Conservation (phyloP, 345 rosid species). For the Boechera divaricarpa region DNA sequence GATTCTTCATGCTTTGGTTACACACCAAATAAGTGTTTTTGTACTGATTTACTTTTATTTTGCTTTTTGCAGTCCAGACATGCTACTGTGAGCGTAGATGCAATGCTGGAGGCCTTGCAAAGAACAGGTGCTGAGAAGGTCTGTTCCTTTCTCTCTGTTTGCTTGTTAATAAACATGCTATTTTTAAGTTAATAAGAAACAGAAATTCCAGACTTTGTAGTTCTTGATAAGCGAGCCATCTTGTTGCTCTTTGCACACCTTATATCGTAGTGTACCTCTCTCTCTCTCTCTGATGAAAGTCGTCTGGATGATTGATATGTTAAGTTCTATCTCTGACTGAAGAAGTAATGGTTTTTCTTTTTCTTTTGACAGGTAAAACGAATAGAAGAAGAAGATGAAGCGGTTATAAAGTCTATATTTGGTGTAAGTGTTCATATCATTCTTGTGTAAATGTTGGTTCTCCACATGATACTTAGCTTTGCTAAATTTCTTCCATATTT, state of each 20-base stretch:
- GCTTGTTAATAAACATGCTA: constrained; percentile 3
- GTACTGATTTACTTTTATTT: constrained; percentile 15
- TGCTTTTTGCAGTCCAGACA: constrained; percentile 74
- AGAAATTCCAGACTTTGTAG: background rate
- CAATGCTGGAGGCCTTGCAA: constrained; percentile 93
- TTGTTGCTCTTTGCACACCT: background rate
- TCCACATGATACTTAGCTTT: constrained; percentile 4
- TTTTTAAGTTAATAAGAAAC: constrained; percentile 2
- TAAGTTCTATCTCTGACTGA: background rate
- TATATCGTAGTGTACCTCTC: background rate
- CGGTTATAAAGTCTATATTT: constrained; percentile 70
- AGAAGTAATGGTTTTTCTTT: background rate
- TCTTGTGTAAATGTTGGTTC: background rate
- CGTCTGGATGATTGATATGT: background rate
- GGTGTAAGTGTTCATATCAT: constrained; percentile 49
- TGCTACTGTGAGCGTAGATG: constrained; percentile 87
- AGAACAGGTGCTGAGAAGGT: constrained; percentile 71
- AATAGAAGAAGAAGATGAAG: constrained; percentile 75
- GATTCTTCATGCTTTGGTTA: background rate
- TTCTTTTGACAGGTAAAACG: constrained; percentile 54
- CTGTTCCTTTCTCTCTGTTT: constrained; percentile 11
- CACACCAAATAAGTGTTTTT: background rate
- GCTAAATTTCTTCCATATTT: constrained; percentile 13
- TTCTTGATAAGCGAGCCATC: background rate
- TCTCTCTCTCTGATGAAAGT: constrained; percentile 17